Evolutionary conservation across 2,329 filamentous ascomycete genomes (phyloP), one percentile per base, ranked within the genome.

Genomic region (Neonectria punicea): DNA sequence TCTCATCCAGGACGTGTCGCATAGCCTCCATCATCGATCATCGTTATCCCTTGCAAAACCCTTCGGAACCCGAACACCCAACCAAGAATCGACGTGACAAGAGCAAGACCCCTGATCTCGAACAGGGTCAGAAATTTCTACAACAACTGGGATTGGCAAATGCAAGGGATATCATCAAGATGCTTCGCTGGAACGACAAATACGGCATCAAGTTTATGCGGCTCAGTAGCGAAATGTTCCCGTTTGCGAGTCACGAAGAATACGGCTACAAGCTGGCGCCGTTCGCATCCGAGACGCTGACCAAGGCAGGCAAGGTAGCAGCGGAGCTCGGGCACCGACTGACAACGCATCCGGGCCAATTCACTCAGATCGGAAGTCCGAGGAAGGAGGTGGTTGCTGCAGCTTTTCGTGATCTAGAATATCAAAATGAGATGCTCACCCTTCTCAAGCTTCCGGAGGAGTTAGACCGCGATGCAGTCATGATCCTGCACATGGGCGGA

Each of bases 191-290:
- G 95, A 98, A 98, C 75, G 91, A 97, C 69, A 92, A 89, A 70
- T 98, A 95, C 69, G 90, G 91, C 43, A 98, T 98, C 80, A 94
- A 90, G 71, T 98, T 98, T 77, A 89, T 98, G 87, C 89, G 95
- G 1, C 83, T 98, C 20, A 97, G 93, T 71, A 97, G 93, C 59
- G 95, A 98, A 72, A 98, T 98, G 92, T 98, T 98, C 69, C 95
- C 95, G 0, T 98, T 98, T 77, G 95, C 95, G 2, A 97, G 93
- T 69, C 95, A 98, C 74, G 86, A 87, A 25, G 91, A 93, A 67
- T 91, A 97, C 70, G 95, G 94, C 0, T 98, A 98, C 78, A 91
- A 89, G 70, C 84, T 98, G 13, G 90, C 89, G 0, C 91, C 92
- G 0, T 98, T 98, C 76, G 95, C 94, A 0, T 88, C 92, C 0